Conservation (phyloP, 768 basidiomycete species). For the Chalciporus chontae region DNA sequence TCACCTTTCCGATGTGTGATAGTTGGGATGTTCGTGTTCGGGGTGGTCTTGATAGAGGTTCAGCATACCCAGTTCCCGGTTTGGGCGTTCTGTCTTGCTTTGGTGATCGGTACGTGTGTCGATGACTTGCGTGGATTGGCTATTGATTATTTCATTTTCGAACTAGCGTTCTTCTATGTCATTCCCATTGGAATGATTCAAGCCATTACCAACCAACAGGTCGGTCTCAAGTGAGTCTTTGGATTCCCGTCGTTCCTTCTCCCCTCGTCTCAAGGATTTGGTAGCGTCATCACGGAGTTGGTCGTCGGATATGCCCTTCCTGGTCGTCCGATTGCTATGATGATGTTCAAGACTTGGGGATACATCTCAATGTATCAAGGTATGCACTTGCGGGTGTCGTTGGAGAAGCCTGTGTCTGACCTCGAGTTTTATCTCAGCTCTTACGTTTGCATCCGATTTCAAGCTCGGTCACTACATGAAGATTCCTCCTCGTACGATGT, state of each 20-base stretch:
- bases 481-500: conserved; percentile 64
- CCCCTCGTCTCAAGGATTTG: conserved; percentile 1
- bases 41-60: conserved; percentile 53
- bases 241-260: neutral
- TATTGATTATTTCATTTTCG: neutral
- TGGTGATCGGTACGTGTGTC: conserved; percentile 27
- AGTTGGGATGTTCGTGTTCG: conserved; percentile 54
- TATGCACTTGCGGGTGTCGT: neutral
- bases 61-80: conserved; percentile 52
- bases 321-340: conserved; percentile 72
- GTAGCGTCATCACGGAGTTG: conserved; percentile 64
- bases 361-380: conserved; percentile 59
- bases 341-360: conserved; percentile 79
- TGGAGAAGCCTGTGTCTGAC: neutral
- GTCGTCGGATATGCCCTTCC: conserved; percentile 55
- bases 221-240: conserved; percentile 45
- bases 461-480: conserved; percentile 78
- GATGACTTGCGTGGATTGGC: too few relatives aligned
- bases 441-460: conserved; percentile 67
- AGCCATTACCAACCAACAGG: conserved; percentile 77
- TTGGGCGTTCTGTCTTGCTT: conserved; percentile 40
- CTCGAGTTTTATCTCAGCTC: conserved; percentile 30
- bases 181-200: conserved; percentile 77
- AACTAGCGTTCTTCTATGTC: conserved; percentile 52
- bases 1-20: too few relatives aligned